Conservation (phyloP, 148 eudicot genomes). For the Tetragonia tetragonoides region DNA sequence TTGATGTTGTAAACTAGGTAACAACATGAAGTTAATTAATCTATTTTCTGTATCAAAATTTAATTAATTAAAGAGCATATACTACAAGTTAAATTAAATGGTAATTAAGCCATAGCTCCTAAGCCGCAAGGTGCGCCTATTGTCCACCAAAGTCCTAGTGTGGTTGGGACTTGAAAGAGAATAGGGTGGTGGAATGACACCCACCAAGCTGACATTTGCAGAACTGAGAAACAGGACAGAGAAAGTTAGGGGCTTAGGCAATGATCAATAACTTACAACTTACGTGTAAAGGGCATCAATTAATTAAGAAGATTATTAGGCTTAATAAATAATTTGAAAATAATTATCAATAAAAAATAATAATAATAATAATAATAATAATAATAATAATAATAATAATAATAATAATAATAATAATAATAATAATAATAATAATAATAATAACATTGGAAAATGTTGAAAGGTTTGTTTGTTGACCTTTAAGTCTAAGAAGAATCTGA, state of each 20-base stretch:
- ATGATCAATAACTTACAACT: not conserved
- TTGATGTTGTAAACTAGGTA: not conserved
- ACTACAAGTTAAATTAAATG: not conserved
- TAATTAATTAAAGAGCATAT: not conserved
- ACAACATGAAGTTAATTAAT: not conserved
- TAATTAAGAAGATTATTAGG: no score
- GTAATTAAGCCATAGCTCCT: not conserved
- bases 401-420: no score
- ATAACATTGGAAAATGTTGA: not conserved
- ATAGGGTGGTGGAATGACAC: slow-evolving; percentile 30
- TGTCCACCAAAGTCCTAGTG: slow-evolving; percentile 20
- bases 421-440: no score
- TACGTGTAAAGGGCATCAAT: no score
- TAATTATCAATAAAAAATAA: no score
- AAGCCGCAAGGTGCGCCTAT: slow-evolving; percentile 21
- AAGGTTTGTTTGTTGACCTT: slow-evolving; percentile 6
- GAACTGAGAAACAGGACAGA: not conserved
- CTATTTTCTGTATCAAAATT: no score
- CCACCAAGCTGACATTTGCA: slow-evolving; percentile 25
- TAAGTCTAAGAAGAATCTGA: not conserved
- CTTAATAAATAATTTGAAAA: no score
- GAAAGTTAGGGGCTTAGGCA: not conserved
- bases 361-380: no score
- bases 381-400: no score
- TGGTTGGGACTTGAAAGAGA: not conserved